Evolutionary conservation across 495 filamentous ascomycete genomes (phyloP).

Genomic region (Penicillium coprophilum): DNA sequence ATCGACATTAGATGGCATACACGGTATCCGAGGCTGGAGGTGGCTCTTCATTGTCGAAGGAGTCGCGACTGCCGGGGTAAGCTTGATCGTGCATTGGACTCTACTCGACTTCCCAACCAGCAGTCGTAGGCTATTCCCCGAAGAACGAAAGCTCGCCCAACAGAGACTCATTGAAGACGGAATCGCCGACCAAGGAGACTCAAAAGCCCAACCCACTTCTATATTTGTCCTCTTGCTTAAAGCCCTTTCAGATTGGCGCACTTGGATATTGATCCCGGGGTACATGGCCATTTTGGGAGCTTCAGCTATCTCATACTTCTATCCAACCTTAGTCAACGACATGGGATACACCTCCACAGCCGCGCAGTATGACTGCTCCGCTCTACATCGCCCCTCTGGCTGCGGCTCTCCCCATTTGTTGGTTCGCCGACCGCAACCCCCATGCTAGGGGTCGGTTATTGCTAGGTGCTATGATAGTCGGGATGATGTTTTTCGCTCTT

Average conservation of each 20-base stretch:
- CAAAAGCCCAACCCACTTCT: neutral
- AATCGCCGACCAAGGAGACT: neutral
- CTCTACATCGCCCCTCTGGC: conserved; percentile 36
- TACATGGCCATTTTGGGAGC: conserved; percentile 9
- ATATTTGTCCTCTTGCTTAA: neutral
- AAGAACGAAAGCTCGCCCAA: conserved; percentile 4
- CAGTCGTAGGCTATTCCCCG: conserved; percentile 1
- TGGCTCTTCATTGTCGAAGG: conserved; percentile 45
- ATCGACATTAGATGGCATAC: conserved; percentile 33
- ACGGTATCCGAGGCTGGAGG: conserved; percentile 46
- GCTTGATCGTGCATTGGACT: conserved; percentile 16
- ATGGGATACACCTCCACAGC: conserved; percentile 39
- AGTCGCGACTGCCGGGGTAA: conserved; percentile 16
- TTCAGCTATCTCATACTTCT: conserved; percentile 34
- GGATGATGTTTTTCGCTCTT: conserved; percentile 14
- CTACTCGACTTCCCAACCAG: conserved; percentile 10
- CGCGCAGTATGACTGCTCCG: conserved; percentile 41
- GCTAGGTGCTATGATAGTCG: neutral
- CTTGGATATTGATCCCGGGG: conserved; percentile 5
- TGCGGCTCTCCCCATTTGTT: neutral
- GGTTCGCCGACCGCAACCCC: neutral
- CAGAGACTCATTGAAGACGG: conserved; percentile 4
- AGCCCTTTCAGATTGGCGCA: conserved; percentile 5
- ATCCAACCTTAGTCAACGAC: conserved; percentile 41
- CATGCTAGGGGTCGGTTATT: neutral